Conservation (phyloP, 192 early-diverging fungal genomes). For the Dissophora globulifera region DNA sequence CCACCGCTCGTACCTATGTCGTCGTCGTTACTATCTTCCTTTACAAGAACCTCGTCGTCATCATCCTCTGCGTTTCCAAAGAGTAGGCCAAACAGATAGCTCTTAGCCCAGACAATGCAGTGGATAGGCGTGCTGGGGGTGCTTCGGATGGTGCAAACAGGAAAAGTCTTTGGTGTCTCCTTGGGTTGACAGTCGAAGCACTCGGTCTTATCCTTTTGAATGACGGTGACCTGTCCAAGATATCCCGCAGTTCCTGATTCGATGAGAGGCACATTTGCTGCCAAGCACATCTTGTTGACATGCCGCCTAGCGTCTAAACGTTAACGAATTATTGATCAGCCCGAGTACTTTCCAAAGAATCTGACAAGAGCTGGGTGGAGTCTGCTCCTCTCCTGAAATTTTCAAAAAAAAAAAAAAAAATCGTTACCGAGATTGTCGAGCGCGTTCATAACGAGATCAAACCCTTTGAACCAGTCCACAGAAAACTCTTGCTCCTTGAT, state of each 20-base stretch:
- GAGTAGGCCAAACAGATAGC: slow-evolving; percentile 85
- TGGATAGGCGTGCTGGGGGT: slow-evolving; percentile 96
- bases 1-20: slow-evolving; percentile 49
- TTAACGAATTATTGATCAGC: too few species aligned
- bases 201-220: slow-evolving; percentile 79
- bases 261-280: slow-evolving; percentile 89
- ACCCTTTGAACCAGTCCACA: slow-evolving; percentile 87
- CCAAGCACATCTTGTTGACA: slow-evolving; percentile 96
- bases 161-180: slow-evolving; percentile 85
- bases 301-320: slow-evolving; percentile 89
- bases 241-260: slow-evolving; percentile 98
- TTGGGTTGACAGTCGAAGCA: slow-evolving; percentile 97
- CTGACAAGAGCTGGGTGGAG: too few species aligned
- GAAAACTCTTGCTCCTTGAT: slow-evolving; percentile 90
- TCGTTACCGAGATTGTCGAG: slow-evolving; percentile 90
- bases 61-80: slow-evolving; percentile 80
- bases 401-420: too few species aligned
- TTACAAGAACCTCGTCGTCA: slow-evolving; percentile 55
- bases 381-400: too few species aligned
- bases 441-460: slow-evolving; percentile 95
- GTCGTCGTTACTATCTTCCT: slow-evolving; percentile 64
- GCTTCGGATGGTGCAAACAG: slow-evolving; percentile 97
- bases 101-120: slow-evolving; percentile 99
- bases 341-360: too few species aligned
- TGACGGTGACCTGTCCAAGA: slow-evolving; percentile 89